Base-by-base conservation (phyloP, 306 rosid genomes). In the Cucumis hystrix region DNA sequence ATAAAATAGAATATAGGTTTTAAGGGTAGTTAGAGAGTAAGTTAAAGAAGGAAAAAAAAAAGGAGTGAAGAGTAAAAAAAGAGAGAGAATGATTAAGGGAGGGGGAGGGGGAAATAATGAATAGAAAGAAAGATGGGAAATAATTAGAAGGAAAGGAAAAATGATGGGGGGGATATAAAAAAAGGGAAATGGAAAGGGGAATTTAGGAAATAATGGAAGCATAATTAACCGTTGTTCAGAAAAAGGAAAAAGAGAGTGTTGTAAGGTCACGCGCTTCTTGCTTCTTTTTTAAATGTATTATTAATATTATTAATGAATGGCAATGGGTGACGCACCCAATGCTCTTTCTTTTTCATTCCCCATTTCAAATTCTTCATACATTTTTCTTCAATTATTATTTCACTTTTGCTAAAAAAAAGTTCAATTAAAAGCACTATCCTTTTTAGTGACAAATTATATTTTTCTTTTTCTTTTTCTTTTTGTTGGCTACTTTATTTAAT, bases 241-340 rank as follows among this genome's bases (percentile, higher is more conserved):
- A 69, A 21, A 11, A 69, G 3, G 75, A 43, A 21, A 69, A 45
- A 45, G 58, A 69, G 20, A 69, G 12, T 69, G 75, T 69, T 13
- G 75, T 69, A 14, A 45, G 21, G 9, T 69, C 75, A 69, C 57
- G 75, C 75, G 75, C 75, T 69, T 4, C 75, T 45, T 43, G 75
- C 15, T 45, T 45, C 39, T 41, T 67, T 23, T 67, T 67, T 67
- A 18, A 67, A 67, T 40, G 4, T 33, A 33, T 33, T 33, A 33
- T 33, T 33, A 33, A 3, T 33, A 33, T 0, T 33, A 33, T 33
- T 33, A 33, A 33, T 33, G 10, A 66, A 66, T 37, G 15, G 25
- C 15, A 65, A n/a, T n/a, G n/a, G n/a, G 15, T n/a, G 25, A 20
- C 9, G 37, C 37, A 40, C 55, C 74, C 35, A 67, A 35, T 67